Conservation (phyloP, 805 yeast genomes). For the Kuraishia capsulata region DNA sequence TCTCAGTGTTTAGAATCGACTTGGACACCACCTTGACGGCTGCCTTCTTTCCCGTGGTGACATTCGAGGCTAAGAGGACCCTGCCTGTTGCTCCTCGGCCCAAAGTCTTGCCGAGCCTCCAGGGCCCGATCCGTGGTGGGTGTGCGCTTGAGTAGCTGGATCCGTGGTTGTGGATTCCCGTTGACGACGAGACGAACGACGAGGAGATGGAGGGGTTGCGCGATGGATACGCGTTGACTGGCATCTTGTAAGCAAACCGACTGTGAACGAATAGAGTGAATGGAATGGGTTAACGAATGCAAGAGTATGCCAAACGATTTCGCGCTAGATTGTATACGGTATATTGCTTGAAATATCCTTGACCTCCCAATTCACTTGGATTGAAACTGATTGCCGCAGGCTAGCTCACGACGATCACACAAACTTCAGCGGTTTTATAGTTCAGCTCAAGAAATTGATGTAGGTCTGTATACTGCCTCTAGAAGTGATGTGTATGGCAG, state of each 20-base stretch:
- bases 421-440: too few relatives aligned
- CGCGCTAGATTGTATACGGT: too few relatives aligned
- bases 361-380: too few relatives aligned
- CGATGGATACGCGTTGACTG: constrained; percentile 1
- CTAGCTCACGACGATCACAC: too few relatives aligned
- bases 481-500: too few relatives aligned
- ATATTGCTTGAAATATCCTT: too few relatives aligned
- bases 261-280: too few relatives aligned
- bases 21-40: constrained; percentile 97
- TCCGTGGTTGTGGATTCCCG: constrained; percentile 1
- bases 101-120: constrained; percentile 91
- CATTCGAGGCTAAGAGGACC: constrained; percentile 85
- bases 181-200: constrained; percentile 4
- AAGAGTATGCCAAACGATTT: too few relatives aligned
- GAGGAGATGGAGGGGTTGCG: constrained; percentile 3
- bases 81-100: constrained; percentile 98
- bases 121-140: constrained; percentile 71
- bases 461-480: too few relatives aligned
- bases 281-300: too few relatives aligned
- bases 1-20: constrained; percentile 44
- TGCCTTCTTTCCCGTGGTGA: constrained; percentile 77
- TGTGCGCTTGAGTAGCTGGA: constrained; percentile 19
- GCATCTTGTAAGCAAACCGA: not conserved
- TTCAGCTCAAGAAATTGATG: too few relatives aligned
- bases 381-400: too few relatives aligned